A percentile compares a stretch with the other conserved stretches of the same genome.
These are phyloP conservation scores for Diatrype stigma DNA, from an alignment of 2,329 filamentous ascomycete genomes.

Conservation along the genomic window DNA sequence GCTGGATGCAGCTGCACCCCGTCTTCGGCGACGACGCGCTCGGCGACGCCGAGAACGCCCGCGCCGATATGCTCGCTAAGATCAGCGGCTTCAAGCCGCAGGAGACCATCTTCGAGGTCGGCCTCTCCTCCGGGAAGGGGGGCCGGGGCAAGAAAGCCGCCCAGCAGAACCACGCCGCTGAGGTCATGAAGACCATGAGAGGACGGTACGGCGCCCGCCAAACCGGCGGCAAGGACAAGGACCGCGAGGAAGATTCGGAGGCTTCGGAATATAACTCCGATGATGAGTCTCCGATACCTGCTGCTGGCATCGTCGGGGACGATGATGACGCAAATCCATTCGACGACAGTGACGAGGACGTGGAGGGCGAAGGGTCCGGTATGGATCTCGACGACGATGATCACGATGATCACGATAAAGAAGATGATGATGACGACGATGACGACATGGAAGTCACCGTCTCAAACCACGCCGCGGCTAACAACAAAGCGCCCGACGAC, in stretches of 20 bases:
- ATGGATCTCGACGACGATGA: slow-evolving; percentile 32
- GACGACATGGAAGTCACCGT: slow-evolving; percentile 70
- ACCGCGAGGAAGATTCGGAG: slow-evolving; percentile 40
- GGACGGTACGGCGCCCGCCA: slow-evolving; percentile 62
- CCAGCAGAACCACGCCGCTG: slow-evolving; percentile 55
- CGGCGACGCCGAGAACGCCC: slow-evolving; percentile 62
- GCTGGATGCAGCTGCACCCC: slow-evolving; percentile 71
- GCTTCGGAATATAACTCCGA: too few relatives aligned
- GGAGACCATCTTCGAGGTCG: slow-evolving; percentile 96
- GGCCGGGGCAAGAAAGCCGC: slow-evolving; percentile 33
- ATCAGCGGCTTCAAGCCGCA: slow-evolving; percentile 85
- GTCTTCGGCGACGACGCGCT: slow-evolving; percentile 72
- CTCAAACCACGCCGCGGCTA: slow-evolving; percentile 51
- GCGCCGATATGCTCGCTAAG: slow-evolving; percentile 80
- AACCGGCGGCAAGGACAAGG: slow-evolving; percentile 38
- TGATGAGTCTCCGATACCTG: slow-evolving; percentile 14
- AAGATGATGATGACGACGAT: slow-evolving; percentile 46
- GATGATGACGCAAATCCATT: slow-evolving; percentile 10
- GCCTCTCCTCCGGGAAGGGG: slow-evolving; percentile 64
- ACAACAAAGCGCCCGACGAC: slow-evolving; percentile 42
- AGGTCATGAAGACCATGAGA: slow-evolving; percentile 70
- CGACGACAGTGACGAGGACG: slow-evolving; percentile 25
- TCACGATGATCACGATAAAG: slow-evolving; percentile 32
- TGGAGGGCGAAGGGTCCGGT: slow-evolving; percentile 26
- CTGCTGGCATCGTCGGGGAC: slow-evolving; percentile 10